Evolutionary conservation across 2,329 filamentous ascomycete species (phyloP).

Genomic region (Pseudocercospora eumusae): DNA sequence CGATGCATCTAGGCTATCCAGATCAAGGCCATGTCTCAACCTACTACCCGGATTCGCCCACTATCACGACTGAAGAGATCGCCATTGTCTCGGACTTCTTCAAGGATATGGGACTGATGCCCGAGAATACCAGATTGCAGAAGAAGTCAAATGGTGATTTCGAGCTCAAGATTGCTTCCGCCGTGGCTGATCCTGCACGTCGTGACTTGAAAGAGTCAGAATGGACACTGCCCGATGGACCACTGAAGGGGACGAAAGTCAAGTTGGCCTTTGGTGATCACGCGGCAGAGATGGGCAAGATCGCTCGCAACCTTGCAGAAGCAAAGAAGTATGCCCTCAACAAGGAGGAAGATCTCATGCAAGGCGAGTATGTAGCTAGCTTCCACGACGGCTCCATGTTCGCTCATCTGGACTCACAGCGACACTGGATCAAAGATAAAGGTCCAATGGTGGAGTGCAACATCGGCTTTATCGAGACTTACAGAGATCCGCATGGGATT

Average conservation of each 20-base stretch:
- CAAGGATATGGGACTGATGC: slow-evolving; percentile 49
- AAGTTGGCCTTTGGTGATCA: slow-evolving; percentile 51
- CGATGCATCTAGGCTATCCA: slow-evolving; percentile 54
- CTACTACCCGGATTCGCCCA: slow-evolving; percentile 53
- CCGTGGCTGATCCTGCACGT: slow-evolving; percentile 43
- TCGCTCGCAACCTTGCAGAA: slow-evolving; percentile 49
- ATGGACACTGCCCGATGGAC: slow-evolving; percentile 46
- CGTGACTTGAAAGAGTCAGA: slow-evolving; percentile 49
- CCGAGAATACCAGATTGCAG: slow-evolving; percentile 53
- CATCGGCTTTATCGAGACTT: slow-evolving; percentile 58
- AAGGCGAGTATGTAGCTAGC: slow-evolving; percentile 51
- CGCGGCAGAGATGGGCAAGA: slow-evolving; percentile 49
- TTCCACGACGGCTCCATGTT: slow-evolving; percentile 55
- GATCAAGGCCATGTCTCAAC: slow-evolving; percentile 52
- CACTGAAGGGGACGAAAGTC: slow-evolving; percentile 49
- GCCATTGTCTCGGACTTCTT: slow-evolving; percentile 50
- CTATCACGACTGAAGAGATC: slow-evolving; percentile 53
- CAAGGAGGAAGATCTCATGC: slow-evolving; percentile 48
- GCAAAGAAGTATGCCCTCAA: slow-evolving; percentile 52
- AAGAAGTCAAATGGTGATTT: slow-evolving; percentile 49
- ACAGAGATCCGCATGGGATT: slow-evolving; percentile 57
- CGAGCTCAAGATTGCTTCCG: slow-evolving; percentile 53
- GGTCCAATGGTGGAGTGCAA: slow-evolving; percentile 55
- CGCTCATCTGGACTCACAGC: slow-evolving; percentile 54
- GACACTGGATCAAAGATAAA: slow-evolving; percentile 57